These are phyloP conservation scores for Rhizophora apiculata DNA, from an alignment of 345 rosid genomes.

Conservation along the genomic window DNA sequence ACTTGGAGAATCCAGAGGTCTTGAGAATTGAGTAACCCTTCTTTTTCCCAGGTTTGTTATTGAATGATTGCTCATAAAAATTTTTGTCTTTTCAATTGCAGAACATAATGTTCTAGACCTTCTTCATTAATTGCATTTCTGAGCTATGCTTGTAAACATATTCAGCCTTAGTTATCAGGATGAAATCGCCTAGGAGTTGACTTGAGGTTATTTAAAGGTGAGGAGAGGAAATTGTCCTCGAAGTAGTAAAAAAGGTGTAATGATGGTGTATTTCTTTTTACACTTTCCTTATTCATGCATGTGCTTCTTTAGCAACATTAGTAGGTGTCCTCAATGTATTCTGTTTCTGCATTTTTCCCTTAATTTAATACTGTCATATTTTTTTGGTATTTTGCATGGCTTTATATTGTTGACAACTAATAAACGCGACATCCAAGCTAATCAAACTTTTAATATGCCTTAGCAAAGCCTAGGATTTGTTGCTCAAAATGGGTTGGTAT, in stretches of 20 bases:
- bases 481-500: conserved; percentile 81
- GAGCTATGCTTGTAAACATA: conserved; percentile 82
- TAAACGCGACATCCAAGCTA: conserved; percentile 95
- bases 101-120: conserved; percentile 70
- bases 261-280: neutral
- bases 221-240: conserved; percentile 86
- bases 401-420: conserved; percentile 53
- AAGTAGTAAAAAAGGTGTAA: conserved; percentile 75
- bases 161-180: conserved; percentile 82
- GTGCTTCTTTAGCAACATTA: neutral
- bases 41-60: neutral
- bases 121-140: conserved; percentile 70
- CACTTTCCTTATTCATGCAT: neutral
- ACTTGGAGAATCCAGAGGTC: conserved; percentile 84
- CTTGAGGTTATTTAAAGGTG: conserved; percentile 81
- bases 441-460: conserved; percentile 93
- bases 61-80: neutral
- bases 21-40: conserved; percentile 14
- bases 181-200: conserved; percentile 86
- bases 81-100: conserved; percentile 47
- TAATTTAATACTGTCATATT: neutral
- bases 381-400: neutral
- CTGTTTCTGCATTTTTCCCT: too few relatives aligned
- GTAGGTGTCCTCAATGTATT: too few relatives aligned
- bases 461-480: conserved; percentile 93